Conservation (phyloP, 139 green algal genomes). For the Coelastrella sp. region DNA sequence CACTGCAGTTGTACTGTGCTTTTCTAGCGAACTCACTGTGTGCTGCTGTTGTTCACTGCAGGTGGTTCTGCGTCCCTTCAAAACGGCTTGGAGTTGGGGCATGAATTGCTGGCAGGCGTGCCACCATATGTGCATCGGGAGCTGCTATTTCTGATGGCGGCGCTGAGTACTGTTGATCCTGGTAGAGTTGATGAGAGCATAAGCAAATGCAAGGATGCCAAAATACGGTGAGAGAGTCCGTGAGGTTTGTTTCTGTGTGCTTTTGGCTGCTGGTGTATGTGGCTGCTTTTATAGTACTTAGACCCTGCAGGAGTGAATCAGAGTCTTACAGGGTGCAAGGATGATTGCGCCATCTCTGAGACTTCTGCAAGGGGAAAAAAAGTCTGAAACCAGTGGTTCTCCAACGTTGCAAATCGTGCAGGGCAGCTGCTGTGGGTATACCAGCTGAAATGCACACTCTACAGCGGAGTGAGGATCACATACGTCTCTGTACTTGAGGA, state of each 20-base stretch:
- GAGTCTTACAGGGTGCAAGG: conserved; percentile 71
- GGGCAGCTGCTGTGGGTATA: too few relatives aligned
- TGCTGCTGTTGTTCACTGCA: background rate
- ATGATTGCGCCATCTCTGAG: background rate
- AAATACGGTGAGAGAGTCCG: conserved; percentile 69
- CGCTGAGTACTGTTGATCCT: conserved; percentile 92
- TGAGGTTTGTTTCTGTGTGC: too few relatives aligned
- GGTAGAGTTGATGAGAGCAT: conserved; percentile 89
- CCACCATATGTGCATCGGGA: conserved; percentile 95
- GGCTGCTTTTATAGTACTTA: too few relatives aligned
- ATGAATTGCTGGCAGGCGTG: conserved; percentile 70
- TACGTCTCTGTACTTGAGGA: too few relatives aligned
- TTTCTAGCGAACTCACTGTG: background rate
- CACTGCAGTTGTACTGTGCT: too few relatives aligned
- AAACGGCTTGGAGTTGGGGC: conserved; percentile 87
- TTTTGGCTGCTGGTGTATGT: too few relatives aligned
- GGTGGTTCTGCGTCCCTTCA: conserved; percentile 85
- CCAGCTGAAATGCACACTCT: too few relatives aligned
- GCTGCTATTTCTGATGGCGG: conserved; percentile 88
- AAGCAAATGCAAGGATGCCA: conserved; percentile 61
- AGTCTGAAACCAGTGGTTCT: too few relatives aligned
- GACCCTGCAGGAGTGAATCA: too few relatives aligned
- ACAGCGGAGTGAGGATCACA: too few relatives aligned
- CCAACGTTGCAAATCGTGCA: too few relatives aligned
- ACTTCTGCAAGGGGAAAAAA: too few relatives aligned